These are phyloP conservation scores for Styphnolobium japonicum DNA, from an alignment of 306 rosid species.

Conservation along the genomic window DNA sequence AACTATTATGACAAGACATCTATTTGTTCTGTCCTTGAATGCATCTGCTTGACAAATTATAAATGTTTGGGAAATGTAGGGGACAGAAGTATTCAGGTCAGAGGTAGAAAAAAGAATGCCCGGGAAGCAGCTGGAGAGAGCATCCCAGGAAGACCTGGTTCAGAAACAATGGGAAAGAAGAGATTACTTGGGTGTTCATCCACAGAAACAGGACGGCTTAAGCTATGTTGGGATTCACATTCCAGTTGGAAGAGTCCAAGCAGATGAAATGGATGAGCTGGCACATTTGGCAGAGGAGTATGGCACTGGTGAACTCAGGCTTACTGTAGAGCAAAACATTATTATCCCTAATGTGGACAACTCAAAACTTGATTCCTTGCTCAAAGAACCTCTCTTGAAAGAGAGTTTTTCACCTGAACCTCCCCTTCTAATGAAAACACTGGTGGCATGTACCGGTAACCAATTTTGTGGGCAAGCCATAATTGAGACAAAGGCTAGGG, in stretches of 20 bases:
- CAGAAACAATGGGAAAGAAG: slow-evolving; percentile 83
- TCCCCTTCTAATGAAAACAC: slow-evolving; percentile 69
- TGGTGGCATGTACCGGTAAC: slow-evolving; percentile 95
- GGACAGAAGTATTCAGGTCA: slow-evolving; percentile 83
- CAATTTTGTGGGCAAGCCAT: slow-evolving; percentile 96
- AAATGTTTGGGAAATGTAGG: slow-evolving; percentile 49
- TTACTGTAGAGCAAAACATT: slow-evolving; percentile 92
- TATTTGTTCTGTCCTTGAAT: neutral
- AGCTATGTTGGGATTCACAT: slow-evolving; percentile 82
- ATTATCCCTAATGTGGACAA: slow-evolving; percentile 71
- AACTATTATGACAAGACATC: neutral
- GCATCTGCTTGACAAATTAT: neutral
- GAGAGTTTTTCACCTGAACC: slow-evolving; percentile 68
- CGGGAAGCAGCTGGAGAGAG: slow-evolving; percentile 55
- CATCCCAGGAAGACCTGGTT: slow-evolving; percentile 64
- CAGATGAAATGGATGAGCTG: slow-evolving; percentile 85
- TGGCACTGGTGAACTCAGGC: slow-evolving; percentile 78
- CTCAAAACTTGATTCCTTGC: slow-evolving; percentile 60
- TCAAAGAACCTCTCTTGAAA: slow-evolving; percentile 60
- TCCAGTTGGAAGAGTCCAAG: slow-evolving; percentile 91
- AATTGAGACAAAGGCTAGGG: slow-evolving; percentile 90
- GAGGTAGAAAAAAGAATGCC: slow-evolving; percentile 94
- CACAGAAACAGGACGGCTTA: slow-evolving; percentile 80
- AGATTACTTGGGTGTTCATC: slow-evolving; percentile 78
- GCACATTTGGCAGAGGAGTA: slow-evolving; percentile 72